A percentile compares a stretch with the other conserved stretches of the same genome.
Conservation (phyloP, 129 eudicot species). For the Logfia minima region DNA sequence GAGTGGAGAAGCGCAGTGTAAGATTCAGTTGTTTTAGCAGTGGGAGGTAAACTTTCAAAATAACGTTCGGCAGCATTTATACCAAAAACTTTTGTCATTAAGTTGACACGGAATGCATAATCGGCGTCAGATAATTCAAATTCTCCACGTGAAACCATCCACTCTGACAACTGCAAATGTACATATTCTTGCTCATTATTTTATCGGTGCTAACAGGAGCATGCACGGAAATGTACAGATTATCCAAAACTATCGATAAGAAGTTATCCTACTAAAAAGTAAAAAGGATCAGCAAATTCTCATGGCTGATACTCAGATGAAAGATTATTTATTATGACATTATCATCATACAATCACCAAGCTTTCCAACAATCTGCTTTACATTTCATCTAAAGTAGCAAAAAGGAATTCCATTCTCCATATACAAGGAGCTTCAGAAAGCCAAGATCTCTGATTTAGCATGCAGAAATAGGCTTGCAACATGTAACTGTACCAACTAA, state of each 20-base stretch:
- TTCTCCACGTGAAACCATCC: slow-evolving; percentile 78
- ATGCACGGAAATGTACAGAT: neutral
- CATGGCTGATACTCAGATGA: neutral
- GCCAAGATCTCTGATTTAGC: neutral
- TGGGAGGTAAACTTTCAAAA: slow-evolving; percentile 69
- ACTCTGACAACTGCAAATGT: slow-evolving; percentile 79
- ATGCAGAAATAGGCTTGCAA: neutral
- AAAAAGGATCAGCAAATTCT: neutral
- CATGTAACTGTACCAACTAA: neutral
- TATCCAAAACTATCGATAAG: neutral
- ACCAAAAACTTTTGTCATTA: slow-evolving; percentile 88
- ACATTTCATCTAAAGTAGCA: neutral
- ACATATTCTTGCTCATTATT: slow-evolving; percentile 5
- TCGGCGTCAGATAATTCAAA: slow-evolving; percentile 71
- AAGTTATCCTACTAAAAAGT: neutral
- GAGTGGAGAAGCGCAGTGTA: slow-evolving; percentile 93
- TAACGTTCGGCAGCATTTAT: slow-evolving; percentile 94
- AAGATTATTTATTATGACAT: neutral
- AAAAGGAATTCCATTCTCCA: neutral
- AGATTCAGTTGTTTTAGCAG: slow-evolving; percentile 77
- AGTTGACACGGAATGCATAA: slow-evolving; percentile 73
- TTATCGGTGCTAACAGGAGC: neutral
- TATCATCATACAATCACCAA: neutral
- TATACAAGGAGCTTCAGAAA: neutral
- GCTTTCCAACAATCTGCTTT: neutral